Evolutionary conservation across 2,329 filamentous ascomycete species (phyloP).

Genomic region (Fusarium lyarnte): DNA sequence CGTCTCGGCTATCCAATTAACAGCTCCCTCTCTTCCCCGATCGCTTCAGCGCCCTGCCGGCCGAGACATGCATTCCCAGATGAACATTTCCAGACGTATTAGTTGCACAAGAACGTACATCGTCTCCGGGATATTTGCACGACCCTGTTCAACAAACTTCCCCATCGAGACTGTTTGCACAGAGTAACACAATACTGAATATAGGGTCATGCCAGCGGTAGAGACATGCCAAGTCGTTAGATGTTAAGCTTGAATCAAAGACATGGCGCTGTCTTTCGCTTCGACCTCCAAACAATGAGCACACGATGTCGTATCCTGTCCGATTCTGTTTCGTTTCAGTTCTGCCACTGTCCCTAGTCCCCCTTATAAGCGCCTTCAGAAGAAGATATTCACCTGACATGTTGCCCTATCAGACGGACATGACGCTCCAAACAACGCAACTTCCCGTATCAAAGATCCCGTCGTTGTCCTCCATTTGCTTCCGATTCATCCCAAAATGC

Average conservation of each 20-base stretch:
- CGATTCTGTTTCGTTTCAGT: constrained; percentile 7
- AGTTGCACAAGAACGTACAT: constrained; percentile 18
- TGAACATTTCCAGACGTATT: constrained; percentile 2
- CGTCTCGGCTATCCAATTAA: constrained; percentile 39
- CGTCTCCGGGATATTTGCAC: constrained; percentile 6
- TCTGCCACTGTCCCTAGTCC: background rate
- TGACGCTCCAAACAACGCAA: constrained; percentile 16
- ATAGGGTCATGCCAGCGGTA: background rate
- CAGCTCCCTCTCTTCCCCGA: background rate
- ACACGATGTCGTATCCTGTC: constrained; percentile 18
- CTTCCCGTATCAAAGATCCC: constrained; percentile 17
- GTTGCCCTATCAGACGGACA: background rate
- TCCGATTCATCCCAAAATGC: background rate
- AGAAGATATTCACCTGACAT: background rate
- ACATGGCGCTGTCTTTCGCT: constrained; percentile 34
- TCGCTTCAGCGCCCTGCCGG: constrained; percentile 34
- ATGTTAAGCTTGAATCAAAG: constrained; percentile 28
- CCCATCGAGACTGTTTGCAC: constrained; percentile 22
- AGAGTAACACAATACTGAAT: background rate
- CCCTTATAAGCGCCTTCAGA: background rate
- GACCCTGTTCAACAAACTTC: constrained; percentile 3
- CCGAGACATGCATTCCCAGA: constrained; percentile 38
- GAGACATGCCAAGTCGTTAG: constrained; percentile 2
- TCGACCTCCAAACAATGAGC: constrained; percentile 13
- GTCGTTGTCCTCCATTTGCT: constrained; percentile 25